Evolutionary conservation across 345 rosid genomes (phyloP).

Genomic region (Firmiana major): DNA sequence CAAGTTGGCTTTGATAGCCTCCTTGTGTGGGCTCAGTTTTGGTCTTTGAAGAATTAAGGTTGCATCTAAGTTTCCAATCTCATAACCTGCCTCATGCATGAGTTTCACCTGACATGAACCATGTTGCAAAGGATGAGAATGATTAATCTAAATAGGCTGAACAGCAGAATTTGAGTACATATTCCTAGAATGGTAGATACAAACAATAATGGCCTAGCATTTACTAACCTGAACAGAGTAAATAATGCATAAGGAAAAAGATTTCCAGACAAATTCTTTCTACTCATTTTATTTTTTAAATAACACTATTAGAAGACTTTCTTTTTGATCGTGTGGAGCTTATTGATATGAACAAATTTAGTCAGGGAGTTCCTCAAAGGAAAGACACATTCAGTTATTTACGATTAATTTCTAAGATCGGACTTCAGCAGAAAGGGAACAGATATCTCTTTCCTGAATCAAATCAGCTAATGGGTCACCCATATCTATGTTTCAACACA

Average conservation of each 20-base stretch:
- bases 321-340: neutral
- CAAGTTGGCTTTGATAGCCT: slow-evolving; percentile 60
- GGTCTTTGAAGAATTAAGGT: slow-evolving; percentile 88
- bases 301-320: neutral
- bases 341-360: neutral
- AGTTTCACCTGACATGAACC: slow-evolving; percentile 52
- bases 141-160: neutral
- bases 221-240: neutral
- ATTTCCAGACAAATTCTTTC: neutral
- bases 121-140: neutral
- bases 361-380: neutral
- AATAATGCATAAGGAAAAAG: neutral
- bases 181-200: neutral
- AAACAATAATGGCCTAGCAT: neutral
- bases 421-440: neutral
- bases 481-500: neutral
- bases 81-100: slow-evolving; percentile 86
- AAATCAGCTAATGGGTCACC: neutral
- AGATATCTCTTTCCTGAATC: neutral
- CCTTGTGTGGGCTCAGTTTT: slow-evolving; percentile 85
- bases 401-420: neutral
- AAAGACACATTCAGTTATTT: neutral
- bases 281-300: neutral
- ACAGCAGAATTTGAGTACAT: neutral
- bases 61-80: slow-evolving; percentile 88